Evolutionary conservation across 176 grass and related monocot species (phyloP).

Genomic region (Triticum aestivum): DNA sequence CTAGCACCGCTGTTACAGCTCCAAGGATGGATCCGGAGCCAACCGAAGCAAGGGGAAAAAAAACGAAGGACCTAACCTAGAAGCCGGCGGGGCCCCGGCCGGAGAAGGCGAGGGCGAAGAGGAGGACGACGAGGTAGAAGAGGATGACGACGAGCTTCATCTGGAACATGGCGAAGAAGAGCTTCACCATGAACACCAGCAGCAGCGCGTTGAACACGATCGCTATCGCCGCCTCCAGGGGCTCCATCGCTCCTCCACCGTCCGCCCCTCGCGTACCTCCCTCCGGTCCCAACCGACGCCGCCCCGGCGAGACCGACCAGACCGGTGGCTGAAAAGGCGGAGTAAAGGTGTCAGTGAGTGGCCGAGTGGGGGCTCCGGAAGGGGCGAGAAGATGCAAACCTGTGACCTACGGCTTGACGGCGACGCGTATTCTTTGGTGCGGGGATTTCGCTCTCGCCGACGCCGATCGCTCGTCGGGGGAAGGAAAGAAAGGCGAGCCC

Average conservation of each 20-base stretch:
- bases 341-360: neutral
- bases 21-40: neutral
- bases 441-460: neutral
- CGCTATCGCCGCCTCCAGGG: conserved; percentile 55
- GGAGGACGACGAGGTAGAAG: conserved; percentile 56
- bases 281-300: neutral
- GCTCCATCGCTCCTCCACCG: conserved; percentile 45
- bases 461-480: conserved; percentile 16
- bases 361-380: neutral
- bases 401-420: conserved; percentile 12
- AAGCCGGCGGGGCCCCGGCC: conserved; percentile 36
- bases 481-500: too few species aligned
- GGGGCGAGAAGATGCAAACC: conserved; percentile 6
- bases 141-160: conserved; percentile 72
- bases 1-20: neutral
- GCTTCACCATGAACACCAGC: conserved; percentile 75
- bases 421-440: conserved; percentile 18
- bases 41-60: neutral
- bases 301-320: neutral
- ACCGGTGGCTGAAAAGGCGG: conserved; percentile 14
- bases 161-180: conserved; percentile 73
- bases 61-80: conserved; percentile 29
- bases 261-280: too few species aligned
- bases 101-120: conserved; percentile 67
- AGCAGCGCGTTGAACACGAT: conserved; percentile 61